A percentile compares a stretch with the other conserved stretches of the same genome.
Evolutionary conservation across 2,329 filamentous ascomycete genomes (phyloP).

Genomic region (Thielaviopsis punctulata): DNA sequence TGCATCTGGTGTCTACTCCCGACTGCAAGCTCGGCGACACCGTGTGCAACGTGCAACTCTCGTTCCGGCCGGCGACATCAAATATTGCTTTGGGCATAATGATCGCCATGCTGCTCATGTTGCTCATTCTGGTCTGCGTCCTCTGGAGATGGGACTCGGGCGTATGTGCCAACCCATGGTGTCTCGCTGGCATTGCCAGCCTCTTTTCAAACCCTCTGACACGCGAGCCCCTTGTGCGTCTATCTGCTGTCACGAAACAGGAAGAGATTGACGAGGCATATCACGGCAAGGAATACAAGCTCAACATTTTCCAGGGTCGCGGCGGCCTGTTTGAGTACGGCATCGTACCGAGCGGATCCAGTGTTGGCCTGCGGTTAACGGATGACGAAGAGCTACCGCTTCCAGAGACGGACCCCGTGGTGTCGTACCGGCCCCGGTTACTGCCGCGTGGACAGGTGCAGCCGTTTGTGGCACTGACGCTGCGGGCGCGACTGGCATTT

Average conservation of each 20-base stretch:
- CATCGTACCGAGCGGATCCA: conserved; percentile 5
- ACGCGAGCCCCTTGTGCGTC: conserved; percentile 2
- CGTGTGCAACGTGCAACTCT: conserved; percentile 1
- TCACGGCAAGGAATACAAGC: conserved; percentile 2
- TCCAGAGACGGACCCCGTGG: not conserved
- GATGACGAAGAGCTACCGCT: not conserved
- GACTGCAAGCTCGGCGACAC: not conserved
- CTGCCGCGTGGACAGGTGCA: not conserved
- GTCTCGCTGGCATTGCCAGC: conserved; percentile 4
- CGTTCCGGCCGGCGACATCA: conserved; percentile 4
- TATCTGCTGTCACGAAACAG: not conserved
- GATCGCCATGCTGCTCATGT: conserved; percentile 2
- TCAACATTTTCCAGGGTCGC: conserved; percentile 1
- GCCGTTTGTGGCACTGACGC: conserved; percentile 3
- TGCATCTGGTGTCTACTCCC: conserved; percentile 1
- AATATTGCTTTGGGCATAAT: not conserved
- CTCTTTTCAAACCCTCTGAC: conserved; percentile 1
- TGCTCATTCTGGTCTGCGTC: conserved; percentile 1
- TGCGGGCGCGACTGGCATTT: not conserved
- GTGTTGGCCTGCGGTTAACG: not conserved
- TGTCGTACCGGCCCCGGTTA: not conserved
- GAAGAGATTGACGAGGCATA: conserved; percentile 2
- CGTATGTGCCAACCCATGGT: conserved; percentile 9
- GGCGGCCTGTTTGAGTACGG: conserved; percentile 7
- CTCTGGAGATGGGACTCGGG: conserved; percentile 10